Evolutionary conservation across 768 basidiomycete species (phyloP).

Genomic region (Termitomyces bulborhizus): DNA sequence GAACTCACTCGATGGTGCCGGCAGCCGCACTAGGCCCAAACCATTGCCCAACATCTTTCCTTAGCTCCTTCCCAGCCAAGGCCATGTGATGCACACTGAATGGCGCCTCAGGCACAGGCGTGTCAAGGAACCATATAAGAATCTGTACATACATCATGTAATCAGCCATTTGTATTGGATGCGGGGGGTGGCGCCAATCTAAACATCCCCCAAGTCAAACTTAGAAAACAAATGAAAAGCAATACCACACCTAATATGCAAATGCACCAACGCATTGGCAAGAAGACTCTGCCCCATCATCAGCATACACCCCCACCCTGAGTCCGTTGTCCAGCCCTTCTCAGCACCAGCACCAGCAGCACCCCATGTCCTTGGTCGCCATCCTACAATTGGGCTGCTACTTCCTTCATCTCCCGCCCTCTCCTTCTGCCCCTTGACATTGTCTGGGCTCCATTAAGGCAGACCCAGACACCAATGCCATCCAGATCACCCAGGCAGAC

Average conservation of each 20-base stretch:
- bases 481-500: conserved; percentile 32
- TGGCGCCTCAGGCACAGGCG: conserved; percentile 74
- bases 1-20: conserved; percentile 67
- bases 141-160: conserved; percentile 90
- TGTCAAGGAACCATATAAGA: conserved; percentile 92
- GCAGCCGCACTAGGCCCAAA: conserved; percentile 98
- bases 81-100: conserved; percentile 98
- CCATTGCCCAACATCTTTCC: conserved; percentile 96
- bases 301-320: conserved; percentile 92
- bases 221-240: not conserved
- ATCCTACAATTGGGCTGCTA: conserved; percentile 18
- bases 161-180: conserved; percentile 49
- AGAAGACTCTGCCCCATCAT: conserved; percentile 81
- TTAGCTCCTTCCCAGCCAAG: conserved; percentile 87
- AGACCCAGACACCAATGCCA: not conserved
- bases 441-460: not conserved
- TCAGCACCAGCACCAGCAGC: conserved; percentile 35
- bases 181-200: conserved; percentile 79
- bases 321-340: conserved; percentile 79
- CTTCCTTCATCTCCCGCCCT: not conserved
- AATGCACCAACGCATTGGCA: conserved; percentile 69
- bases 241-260: conserved; percentile 51
- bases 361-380: conserved; percentile 59
- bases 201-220: too few species aligned
- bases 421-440: conserved; percentile 10